phyloP scores from a whole-genome alignment of 2,329 filamentous ascomycete species.

The Aspergillus sp. region DNA sequence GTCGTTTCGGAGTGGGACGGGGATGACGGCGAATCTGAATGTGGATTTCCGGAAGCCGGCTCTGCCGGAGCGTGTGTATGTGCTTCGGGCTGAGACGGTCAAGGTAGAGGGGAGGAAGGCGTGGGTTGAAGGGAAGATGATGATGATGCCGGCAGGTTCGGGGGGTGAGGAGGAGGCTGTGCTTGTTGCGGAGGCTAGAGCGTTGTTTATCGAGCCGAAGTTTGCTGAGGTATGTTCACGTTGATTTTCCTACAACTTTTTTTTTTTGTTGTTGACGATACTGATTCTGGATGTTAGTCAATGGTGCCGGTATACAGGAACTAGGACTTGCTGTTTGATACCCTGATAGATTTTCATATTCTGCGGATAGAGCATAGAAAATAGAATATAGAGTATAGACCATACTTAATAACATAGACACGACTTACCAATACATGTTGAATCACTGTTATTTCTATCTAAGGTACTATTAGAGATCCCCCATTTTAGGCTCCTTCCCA shows the following conservation, averaged over 20 bases:
- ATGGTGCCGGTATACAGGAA: slow-evolving; percentile 33
- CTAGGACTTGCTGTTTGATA: slow-evolving; percentile 10
- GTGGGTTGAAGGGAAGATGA: slow-evolving; percentile 37
- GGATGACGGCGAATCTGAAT: slow-evolving; percentile 40
- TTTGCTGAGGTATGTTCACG: slow-evolving; percentile 33
- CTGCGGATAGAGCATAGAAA: slow-evolving; percentile 3
- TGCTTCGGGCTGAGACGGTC: slow-evolving; percentile 32
- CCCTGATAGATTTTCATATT: background rate
- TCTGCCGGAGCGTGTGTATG: slow-evolving; percentile 31
- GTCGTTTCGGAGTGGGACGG: slow-evolving; percentile 32
- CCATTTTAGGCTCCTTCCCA: slow-evolving; percentile 16
- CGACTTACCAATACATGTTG: background rate
- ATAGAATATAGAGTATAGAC: slow-evolving; percentile 5
- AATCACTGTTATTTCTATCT: slow-evolving; percentile 21
- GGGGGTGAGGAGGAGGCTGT: slow-evolving; percentile 21
- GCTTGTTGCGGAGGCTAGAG: slow-evolving; percentile 37
- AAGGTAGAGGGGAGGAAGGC: slow-evolving; percentile 39
- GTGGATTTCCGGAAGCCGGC: slow-evolving; percentile 37
- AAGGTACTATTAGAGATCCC: slow-evolving; percentile 11
- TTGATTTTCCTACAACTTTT: too few relatives aligned
- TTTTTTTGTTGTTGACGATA: too few relatives aligned
- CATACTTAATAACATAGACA: background rate
- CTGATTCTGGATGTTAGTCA: slow-evolving; percentile 22
- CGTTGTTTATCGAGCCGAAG: slow-evolving; percentile 40
- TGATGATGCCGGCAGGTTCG: slow-evolving; percentile 16